Evolutionary conservation across 1,284 basidiomycete species (phyloP).

Genomic region (Malassezia sp.): DNA sequence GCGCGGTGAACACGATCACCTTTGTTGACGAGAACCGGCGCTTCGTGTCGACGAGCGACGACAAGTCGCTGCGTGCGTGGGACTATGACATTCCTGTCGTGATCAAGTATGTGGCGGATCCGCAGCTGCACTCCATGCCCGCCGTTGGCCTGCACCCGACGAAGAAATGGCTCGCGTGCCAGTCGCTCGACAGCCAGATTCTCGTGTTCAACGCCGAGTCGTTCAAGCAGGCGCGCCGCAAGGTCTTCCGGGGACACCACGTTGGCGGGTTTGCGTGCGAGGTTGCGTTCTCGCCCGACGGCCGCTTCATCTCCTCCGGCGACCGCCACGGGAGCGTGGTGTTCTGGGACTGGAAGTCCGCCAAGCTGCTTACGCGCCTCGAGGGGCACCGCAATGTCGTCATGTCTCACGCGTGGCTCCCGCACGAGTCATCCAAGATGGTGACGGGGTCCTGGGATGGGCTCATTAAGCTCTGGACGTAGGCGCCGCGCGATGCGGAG

Average conservation of each 20-base stretch:
- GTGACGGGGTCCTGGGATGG: slow-evolving; percentile 96
- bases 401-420: slow-evolving; percentile 92
- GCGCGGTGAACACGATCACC: slow-evolving; percentile 94
- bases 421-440: slow-evolving; percentile 82
- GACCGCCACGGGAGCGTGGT: slow-evolving; percentile 89
- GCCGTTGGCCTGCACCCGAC: slow-evolving; percentile 87
- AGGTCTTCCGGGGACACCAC: slow-evolving; percentile 90
- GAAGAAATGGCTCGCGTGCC: slow-evolving; percentile 89
- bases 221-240: slow-evolving; percentile 95
- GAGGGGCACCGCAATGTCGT: slow-evolving; percentile 86
- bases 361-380: slow-evolving; percentile 75
- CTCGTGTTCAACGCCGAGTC: slow-evolving; percentile 84
- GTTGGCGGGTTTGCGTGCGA: slow-evolving; percentile 94
- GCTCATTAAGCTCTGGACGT: slow-evolving; percentile 77
- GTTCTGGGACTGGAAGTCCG: slow-evolving; percentile 99
- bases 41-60: slow-evolving; percentile 96
- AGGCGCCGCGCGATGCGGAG: too few species aligned
- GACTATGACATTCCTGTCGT: slow-evolving; percentile 81
- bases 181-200: slow-evolving; percentile 96
- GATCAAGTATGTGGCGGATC: slow-evolving; percentile 98
- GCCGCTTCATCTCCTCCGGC: slow-evolving; percentile 90
- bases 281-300: slow-evolving; percentile 92
- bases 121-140: slow-evolving; percentile 99
- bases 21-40: slow-evolving; percentile 90
- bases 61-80: slow-evolving; percentile 98